These are phyloP conservation scores for Fraxinus americana DNA, from an alignment of 257 asterid genomes.

Conservation along the genomic window DNA sequence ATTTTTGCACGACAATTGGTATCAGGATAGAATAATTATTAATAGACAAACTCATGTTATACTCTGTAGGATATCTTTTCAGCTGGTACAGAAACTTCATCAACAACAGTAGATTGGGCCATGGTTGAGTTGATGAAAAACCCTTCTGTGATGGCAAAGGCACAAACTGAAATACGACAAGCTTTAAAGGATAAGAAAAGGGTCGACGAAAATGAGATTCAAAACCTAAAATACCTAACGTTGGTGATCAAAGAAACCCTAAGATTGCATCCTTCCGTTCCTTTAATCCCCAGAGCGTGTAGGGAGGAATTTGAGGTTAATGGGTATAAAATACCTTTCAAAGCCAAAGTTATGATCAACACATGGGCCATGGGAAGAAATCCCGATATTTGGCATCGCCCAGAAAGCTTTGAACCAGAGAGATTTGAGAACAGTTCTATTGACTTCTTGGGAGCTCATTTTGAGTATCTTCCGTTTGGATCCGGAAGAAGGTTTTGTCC, in stretches of 20 bases:
- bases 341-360: too few species aligned
- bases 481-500: too few species aligned
- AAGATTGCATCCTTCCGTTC: neutral
- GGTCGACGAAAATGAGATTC: neutral
- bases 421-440: too few species aligned
- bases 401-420: too few species aligned
- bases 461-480: too few species aligned
- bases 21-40: neutral
- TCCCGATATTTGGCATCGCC: too few species aligned
- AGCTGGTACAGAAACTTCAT: neutral
- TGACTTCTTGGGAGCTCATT: too few species aligned
- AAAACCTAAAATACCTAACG: neutral
- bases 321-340: conserved; percentile 16
- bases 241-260: conserved; percentile 5
- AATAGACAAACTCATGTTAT: neutral
- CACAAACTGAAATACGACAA: neutral
- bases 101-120: neutral
- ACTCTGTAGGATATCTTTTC: neutral
- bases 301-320: neutral
- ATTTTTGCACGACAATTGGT: neutral
- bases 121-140: neutral
- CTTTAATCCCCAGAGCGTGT: conserved; percentile 10
- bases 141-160: neutral
- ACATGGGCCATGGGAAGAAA: too few species aligned
- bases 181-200: neutral